Evolutionary conservation across 2,329 filamentous ascomycete genomes (phyloP).

Genomic region (Paracoccidioides lutzii): DNA sequence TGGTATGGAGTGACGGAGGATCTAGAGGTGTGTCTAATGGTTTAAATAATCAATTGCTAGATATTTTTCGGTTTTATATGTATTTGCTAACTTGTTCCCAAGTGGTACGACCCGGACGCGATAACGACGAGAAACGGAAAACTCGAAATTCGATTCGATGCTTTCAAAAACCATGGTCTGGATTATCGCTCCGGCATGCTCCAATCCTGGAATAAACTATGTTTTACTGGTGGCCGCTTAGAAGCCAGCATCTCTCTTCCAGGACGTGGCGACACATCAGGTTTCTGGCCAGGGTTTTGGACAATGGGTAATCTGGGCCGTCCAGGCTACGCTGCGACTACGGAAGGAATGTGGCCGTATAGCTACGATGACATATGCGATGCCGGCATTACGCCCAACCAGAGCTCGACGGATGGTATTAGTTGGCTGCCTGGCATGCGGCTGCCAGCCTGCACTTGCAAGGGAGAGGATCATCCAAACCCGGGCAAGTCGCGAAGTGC

Average conservation of each 20-base stretch:
- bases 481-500: conserved; percentile 53
- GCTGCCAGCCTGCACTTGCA: conserved; percentile 55
- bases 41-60: not conserved
- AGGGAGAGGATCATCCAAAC: conserved; percentile 50
- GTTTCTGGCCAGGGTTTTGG: conserved; percentile 68
- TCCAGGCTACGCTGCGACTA: conserved; percentile 56
- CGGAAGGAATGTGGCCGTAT: conserved; percentile 63
- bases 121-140: conserved; percentile 49
- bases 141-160: conserved; percentile 52
- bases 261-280: conserved; percentile 51
- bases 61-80: not conserved
- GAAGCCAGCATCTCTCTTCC: conserved; percentile 60
- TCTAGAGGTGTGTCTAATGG: conserved; percentile 40
- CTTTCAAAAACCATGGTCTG: conserved; percentile 51
- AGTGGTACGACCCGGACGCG: conserved; percentile 61
- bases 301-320: conserved; percentile 60
- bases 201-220: conserved; percentile 61
- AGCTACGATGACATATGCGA: conserved; percentile 58
- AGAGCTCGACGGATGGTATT: conserved; percentile 54
- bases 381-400: conserved; percentile 57
- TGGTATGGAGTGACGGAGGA: conserved; percentile 62
- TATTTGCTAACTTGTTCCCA: not conserved
- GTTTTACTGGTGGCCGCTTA: conserved; percentile 57
- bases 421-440: conserved; percentile 58
- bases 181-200: conserved; percentile 62